A percentile compares a stretch with the other conserved stretches of the same genome.
These are phyloP conservation scores for Phytophthora pinifolia DNA, from an alignment of 352 stramenopile species.

Conservation along the genomic window DNA sequence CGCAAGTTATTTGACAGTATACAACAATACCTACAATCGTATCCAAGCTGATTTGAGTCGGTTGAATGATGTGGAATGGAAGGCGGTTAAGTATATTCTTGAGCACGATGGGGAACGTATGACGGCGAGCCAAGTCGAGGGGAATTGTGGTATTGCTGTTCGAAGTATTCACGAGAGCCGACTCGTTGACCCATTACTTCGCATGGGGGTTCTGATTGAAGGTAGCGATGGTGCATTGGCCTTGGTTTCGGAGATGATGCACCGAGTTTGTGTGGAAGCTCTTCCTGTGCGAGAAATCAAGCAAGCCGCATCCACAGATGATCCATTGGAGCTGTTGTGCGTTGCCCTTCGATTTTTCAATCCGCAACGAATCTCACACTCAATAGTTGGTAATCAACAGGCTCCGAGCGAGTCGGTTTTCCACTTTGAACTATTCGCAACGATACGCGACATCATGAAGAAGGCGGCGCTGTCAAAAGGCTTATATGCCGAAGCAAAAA, in stretches of 20 bases:
- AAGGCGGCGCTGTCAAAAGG: conserved; percentile 1
- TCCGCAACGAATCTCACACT: conserved; percentile 1
- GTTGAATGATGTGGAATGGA: conserved; percentile 5
- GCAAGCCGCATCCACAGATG: conserved; percentile 4
- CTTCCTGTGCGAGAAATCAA: conserved; percentile 6
- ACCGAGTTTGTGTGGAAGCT: conserved; percentile 8
- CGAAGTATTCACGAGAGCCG: neutral
- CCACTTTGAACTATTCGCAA: conserved; percentile 5
- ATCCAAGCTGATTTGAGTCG: neutral
- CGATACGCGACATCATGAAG: conserved; percentile 8
- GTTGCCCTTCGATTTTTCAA: conserved; percentile 4
- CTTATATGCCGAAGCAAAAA: conserved; percentile 9
- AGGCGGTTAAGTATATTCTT: conserved; percentile 7
- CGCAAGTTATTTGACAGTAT: neutral
- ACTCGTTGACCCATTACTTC: conserved; percentile 10
- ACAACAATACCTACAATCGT: neutral
- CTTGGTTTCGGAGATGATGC: conserved; percentile 4
- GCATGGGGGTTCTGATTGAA: conserved; percentile 6
- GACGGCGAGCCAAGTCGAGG: conserved; percentile 1
- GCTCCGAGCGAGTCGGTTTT: conserved; percentile 6
- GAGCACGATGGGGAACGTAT: neutral
- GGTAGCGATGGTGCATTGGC: neutral
- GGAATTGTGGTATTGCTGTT: neutral
- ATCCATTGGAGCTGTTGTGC: conserved; percentile 3
- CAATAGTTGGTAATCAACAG: conserved; percentile 10